Evolutionary conservation across 192 early-diverging fungal species (phyloP).

Genomic region (Jimgerdemannia flammicorona): DNA sequence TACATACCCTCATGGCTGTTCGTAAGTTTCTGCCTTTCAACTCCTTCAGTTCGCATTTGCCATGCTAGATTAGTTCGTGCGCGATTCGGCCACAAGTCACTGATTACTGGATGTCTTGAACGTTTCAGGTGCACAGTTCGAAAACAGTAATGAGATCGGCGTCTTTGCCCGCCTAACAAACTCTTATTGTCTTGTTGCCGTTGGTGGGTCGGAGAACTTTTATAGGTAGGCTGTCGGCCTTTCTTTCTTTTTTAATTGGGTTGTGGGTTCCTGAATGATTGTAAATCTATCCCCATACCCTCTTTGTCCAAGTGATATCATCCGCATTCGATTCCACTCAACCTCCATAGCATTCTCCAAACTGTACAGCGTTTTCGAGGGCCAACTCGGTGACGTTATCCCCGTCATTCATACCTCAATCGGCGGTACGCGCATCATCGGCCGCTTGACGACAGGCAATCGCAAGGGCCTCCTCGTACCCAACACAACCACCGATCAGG

Average conservation of each 20-base stretch:
- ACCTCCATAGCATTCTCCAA: neutral
- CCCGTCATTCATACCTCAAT: constrained; percentile 97
- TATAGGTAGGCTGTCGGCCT: constrained; percentile 65
- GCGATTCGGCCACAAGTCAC: too few species aligned
- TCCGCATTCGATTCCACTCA: constrained; percentile 3
- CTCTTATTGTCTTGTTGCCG: constrained; percentile 94
- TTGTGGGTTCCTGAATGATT: neutral
- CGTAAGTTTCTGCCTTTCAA: neutral
- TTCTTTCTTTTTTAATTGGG: neutral
- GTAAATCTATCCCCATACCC: too few species aligned
- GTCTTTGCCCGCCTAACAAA: constrained; percentile 98
- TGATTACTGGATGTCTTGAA: neutral
- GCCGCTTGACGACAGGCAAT: constrained; percentile 92
- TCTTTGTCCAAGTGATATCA: neutral
- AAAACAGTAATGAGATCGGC: constrained; percentile 99
- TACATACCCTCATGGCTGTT: too few species aligned
- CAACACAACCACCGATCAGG: constrained; percentile 94
- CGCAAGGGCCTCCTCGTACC: constrained; percentile 93
- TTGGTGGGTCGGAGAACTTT: constrained; percentile 99
- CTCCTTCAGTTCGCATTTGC: neutral
- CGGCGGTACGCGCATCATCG: constrained; percentile 95
- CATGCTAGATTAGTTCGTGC: neutral
- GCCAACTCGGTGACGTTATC: constrained; percentile 91
- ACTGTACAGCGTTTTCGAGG: constrained; percentile 79
- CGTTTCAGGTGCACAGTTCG: constrained; percentile 84